phyloP scores from a whole-genome alignment of 2,329 filamentous ascomycete genomes.

The Lasiodiplodia theobromae region DNA sequence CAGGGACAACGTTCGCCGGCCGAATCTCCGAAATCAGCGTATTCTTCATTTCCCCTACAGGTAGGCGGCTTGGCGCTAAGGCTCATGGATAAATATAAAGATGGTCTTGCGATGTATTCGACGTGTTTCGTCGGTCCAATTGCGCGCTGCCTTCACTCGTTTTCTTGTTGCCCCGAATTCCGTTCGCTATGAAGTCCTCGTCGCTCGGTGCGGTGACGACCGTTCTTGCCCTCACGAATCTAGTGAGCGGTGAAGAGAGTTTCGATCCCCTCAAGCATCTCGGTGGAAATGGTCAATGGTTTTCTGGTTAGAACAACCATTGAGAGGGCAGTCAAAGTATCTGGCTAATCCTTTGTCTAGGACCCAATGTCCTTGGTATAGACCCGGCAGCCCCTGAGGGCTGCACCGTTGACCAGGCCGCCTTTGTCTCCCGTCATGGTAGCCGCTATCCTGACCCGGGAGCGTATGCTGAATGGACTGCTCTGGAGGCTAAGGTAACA shows the following conservation, averaged over 20 bases:
- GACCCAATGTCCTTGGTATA: conserved; percentile 64
- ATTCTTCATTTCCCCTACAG: conserved; percentile 4
- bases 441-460: conserved; percentile 68
- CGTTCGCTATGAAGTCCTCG: background rate
- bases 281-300: conserved; percentile 51
- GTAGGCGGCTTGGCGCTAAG: background rate
- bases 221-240: conserved; percentile 30
- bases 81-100: conserved; percentile 5
- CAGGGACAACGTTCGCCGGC: conserved; percentile 6
- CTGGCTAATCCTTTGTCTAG: conserved; percentile 35
- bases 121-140: background rate
- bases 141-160: background rate
- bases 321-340: no score
- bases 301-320: conserved; percentile 35
- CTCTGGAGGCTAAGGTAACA: conserved; percentile 34
- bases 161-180: background rate
- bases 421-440: conserved; percentile 67
- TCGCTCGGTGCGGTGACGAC: background rate
- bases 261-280: conserved; percentile 46
- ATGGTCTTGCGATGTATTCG: background rate
- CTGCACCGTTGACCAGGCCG: conserved; percentile 67
- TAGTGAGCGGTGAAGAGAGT: conserved; percentile 30
- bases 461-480: conserved; percentile 64
- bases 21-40: conserved; percentile 17
- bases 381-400: conserved; percentile 61